phyloP scores from a whole-genome alignment of 1,139 yeast species.

The Yamadazyma friedrichii region DNA sequence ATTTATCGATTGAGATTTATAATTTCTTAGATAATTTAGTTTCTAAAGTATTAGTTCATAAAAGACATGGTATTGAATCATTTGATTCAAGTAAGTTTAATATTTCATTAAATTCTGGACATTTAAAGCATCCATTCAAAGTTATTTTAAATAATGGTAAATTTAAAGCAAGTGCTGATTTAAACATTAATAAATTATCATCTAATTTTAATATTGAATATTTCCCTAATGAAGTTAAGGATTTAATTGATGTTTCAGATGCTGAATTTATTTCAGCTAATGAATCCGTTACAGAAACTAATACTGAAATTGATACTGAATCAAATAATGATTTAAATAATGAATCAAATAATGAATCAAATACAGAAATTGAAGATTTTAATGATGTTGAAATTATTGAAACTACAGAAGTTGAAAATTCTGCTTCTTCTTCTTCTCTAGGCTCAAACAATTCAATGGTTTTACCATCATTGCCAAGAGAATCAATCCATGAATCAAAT shows the following conservation, averaged over 20 bases:
- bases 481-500: slow-evolving; percentile 17
- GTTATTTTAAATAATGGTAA: slow-evolving; percentile 25
- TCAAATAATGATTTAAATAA: background rate
- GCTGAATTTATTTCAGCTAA: slow-evolving; percentile 2
- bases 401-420: background rate
- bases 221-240: slow-evolving; percentile 3
- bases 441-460: slow-evolving; percentile 33
- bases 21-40: slow-evolving; percentile 30
- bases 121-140: slow-evolving; percentile 35
- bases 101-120: slow-evolving; percentile 30
- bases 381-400: background rate
- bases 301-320: background rate
- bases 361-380: background rate
- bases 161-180: slow-evolving; percentile 23
- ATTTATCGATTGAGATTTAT: slow-evolving; percentile 29
- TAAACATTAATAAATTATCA: slow-evolving; percentile 26
- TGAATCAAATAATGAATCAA: background rate
- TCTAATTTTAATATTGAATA: slow-evolving; percentile 16
- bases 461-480: slow-evolving; percentile 36
- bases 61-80: slow-evolving; percentile 33
- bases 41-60: slow-evolving; percentile 28
- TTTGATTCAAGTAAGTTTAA: slow-evolving; percentile 34
- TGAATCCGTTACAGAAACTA: slow-evolving; percentile 1
- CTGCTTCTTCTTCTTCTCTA: slow-evolving; percentile 2
- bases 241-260: slow-evolving; percentile 5